Evolutionary conservation across 192 early-diverging fungal species (phyloP), one percentile per base, ranked within the genome.

Genomic region (Radiomyces spectabilis): DNA sequence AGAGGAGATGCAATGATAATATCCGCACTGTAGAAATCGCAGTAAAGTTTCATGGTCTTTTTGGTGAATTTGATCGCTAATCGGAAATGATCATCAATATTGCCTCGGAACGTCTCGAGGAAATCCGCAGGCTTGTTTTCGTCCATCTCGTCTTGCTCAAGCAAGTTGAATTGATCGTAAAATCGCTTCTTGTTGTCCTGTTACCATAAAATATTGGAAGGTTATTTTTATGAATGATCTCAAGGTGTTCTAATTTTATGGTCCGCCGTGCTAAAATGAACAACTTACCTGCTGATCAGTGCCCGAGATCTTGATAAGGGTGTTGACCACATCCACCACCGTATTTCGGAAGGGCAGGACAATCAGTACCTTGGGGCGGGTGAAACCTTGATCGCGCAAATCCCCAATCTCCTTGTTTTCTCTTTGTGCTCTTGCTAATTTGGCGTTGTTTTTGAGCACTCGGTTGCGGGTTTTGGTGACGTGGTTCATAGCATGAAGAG

Each of bases 11-110:
- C 91, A 49, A 97, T 72, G 18, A 99, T 87, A 18, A 99, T 79
- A 65, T 99, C 96, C 0, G 89, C 80, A 12, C 75, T 75, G 66
- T 95, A 99, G 55, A 97, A 97, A 30, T 87, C 78, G 2, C 88
- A 68, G 59, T 85, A 97, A 19, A 97, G 68, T 57, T 93, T 94
- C 61, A 94, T 75, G 15, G 90, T 75, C 66, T 86, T 93, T 34
- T 87, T 76, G 4, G 85, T 79, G 46, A 97, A 86, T 66, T 94
- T 91, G 55, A 99, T 73, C 5, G 95, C 96, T 40, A 97, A 74
- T 18, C 92, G 77, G 71, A 99, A 99, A 38, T 82, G 83, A 65
- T 99, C 96, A 60, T 97, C 96, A 61, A 93, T 91, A 67, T 97
- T 97, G 38, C 95, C 96, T 5, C 69, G 79, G 73, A 99, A 98